Base-by-base conservation (phyloP, 192 early-diverging fungal species). In the Mortierella hygrophila region DNA sequence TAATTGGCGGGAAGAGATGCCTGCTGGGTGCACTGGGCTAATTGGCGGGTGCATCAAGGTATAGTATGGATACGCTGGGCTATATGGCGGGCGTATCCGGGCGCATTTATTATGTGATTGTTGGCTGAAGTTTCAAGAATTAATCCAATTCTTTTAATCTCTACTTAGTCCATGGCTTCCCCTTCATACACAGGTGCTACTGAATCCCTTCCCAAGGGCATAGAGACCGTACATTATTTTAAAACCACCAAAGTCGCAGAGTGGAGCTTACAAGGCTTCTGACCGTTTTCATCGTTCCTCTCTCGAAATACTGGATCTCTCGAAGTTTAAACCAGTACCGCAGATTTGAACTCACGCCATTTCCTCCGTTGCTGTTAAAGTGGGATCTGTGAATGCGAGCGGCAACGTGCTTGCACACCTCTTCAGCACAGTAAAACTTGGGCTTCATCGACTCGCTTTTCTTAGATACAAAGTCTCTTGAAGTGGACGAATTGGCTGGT, bases 11-110 rank as follows among this genome's bases (percentile, higher is more conserved):
- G 78, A 79, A 79, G 78, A 79, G 77, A 79, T 79, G 57, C 57
- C 78, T 65, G 21, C 71, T 65, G 71, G 77, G 77, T 78, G 44
- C 77, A 78, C 77, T 57, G 70, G 40, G n/a, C 37, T 72, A 72
- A 46, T 69, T n/a, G 68, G 68, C 68, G 71, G 71, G 71, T 72
- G 55, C 41, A 77, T 77, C 76, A 77, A 77, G 68, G 76, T 77
- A 77, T 70, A 70, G 76, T 77, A 78, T 77, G 77, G 70, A 72
- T 78, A 70, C 69, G 70, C 77, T 72, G 70, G 77, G 77, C 77
- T 78, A 57, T 72, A 60, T 78, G 70, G 77, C 70, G 47, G 49
- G 77, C 77, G 77, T 70, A 78, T 78, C 69, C 70, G 11, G 60
- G 72, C 26, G 63, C 69, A 38, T 44, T 38, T 44, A n/a, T n/a